Evolutionary conservation across 2,329 filamentous ascomycete genomes (phyloP).

Genomic region (Cladophialophora chaetospira): DNA sequence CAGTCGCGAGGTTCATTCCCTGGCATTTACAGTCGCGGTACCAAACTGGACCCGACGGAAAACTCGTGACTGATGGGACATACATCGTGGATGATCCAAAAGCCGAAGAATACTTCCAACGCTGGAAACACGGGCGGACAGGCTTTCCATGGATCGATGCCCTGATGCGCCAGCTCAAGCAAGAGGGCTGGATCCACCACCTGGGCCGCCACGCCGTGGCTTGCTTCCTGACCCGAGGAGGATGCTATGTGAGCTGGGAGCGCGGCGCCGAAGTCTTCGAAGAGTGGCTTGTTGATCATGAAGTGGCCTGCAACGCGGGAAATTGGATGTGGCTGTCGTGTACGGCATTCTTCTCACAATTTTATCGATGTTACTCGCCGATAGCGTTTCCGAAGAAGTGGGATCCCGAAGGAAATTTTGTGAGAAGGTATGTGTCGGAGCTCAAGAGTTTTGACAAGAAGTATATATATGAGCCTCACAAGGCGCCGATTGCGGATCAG

Average conservation of each 20-base stretch:
- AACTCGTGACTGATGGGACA: constrained; percentile 55
- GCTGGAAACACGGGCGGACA: constrained; percentile 69
- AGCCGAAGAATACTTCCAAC: constrained; percentile 66
- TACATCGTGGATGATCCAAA: constrained; percentile 65
- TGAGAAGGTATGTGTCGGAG: constrained; percentile 69
- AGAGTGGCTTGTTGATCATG: constrained; percentile 74
- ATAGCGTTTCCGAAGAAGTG: constrained; percentile 74
- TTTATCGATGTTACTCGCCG: constrained; percentile 70
- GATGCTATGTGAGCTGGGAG: constrained; percentile 79
- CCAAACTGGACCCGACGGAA: constrained; percentile 37
- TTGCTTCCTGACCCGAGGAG: constrained; percentile 77
- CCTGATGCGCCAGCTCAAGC: constrained; percentile 71
- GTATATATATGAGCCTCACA: constrained; percentile 80
- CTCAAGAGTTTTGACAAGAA: constrained; percentile 63
- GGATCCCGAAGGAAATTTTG: constrained; percentile 68
- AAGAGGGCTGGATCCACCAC: constrained; percentile 80
- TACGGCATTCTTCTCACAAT: constrained; percentile 73
- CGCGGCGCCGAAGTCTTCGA: constrained; percentile 77
- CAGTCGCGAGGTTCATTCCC: constrained; percentile 71
- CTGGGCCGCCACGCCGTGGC: constrained; percentile 75
- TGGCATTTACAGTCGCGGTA: constrained; percentile 72
- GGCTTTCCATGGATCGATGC: constrained; percentile 82
- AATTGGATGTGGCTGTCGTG: constrained; percentile 76
- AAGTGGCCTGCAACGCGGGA: constrained; percentile 70
- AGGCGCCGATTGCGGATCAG: constrained; percentile 68